Evolutionary conservation across 169 alveolate genomes (phyloP).

Genomic region (Babesia divergens): DNA sequence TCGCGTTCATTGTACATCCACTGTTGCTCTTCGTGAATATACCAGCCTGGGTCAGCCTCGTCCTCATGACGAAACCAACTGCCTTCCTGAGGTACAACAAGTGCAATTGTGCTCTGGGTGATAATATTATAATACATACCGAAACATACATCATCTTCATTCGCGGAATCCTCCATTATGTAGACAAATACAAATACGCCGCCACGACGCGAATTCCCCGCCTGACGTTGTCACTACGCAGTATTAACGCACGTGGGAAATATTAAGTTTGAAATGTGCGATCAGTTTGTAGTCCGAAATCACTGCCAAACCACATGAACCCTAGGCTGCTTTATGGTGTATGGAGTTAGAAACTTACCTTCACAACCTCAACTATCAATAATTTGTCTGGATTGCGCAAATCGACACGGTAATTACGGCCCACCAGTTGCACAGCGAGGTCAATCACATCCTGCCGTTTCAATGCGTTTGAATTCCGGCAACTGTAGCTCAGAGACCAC

Average conservation of each 20-base stretch:
- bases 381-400: constrained; percentile 67
- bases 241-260: constrained; percentile 26
- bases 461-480: constrained; percentile 67
- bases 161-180: constrained; percentile 10
- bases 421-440: constrained; percentile 61
- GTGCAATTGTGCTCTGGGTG: background rate
- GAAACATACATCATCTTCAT: constrained; percentile 14
- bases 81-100: constrained; percentile 23
- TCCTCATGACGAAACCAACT: constrained; percentile 34
- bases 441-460: constrained; percentile 58
- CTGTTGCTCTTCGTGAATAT: constrained; percentile 58
- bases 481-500: constrained; percentile 69
- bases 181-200: background rate
- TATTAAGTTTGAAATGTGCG: constrained; percentile 57
- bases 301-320: constrained; percentile 51
- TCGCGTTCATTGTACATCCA: constrained; percentile 73
- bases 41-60: constrained; percentile 65
- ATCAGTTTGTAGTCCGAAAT: constrained; percentile 47
- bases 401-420: constrained; percentile 66
- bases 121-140: no score
- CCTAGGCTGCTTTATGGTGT: constrained; percentile 41
- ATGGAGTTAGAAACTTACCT: constrained; percentile 48
- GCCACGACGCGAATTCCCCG: background rate
- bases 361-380: constrained; percentile 67
- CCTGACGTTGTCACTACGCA: background rate